Evolutionary conservation across 169 alveolate species (phyloP).

Genomic region (Plasmodium yoelii): DNA sequence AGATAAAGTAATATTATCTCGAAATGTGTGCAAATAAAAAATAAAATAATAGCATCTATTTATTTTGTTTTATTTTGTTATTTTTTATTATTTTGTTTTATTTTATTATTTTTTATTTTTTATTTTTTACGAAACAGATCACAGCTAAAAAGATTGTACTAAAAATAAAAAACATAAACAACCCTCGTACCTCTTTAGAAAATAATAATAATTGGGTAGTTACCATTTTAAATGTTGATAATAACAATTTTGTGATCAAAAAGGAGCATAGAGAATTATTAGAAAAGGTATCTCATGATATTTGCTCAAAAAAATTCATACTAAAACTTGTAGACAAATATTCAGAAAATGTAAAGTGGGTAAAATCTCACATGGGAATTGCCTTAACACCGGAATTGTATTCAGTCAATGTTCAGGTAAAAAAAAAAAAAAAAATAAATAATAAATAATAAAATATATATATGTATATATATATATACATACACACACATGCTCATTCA

Average conservation of each 20-base stretch:
- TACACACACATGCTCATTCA: too few relatives aligned
- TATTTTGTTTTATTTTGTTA: too few relatives aligned
- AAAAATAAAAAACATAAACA: slow-evolving; percentile 23
- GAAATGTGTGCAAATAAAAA: background rate
- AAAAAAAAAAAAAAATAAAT: background rate
- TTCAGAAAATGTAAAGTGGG: slow-evolving; percentile 26
- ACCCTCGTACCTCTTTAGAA: slow-evolving; percentile 24
- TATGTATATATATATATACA: background rate
- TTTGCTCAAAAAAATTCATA: slow-evolving; percentile 56
- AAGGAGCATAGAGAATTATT: slow-evolving; percentile 30
- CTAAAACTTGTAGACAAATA: slow-evolving; percentile 20
- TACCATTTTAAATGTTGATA: slow-evolving; percentile 17
- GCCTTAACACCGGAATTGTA: slow-evolving; percentile 26
- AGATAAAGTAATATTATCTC: slow-evolving; percentile 5
- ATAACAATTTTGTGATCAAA: background rate
- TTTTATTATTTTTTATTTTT: too few relatives aligned
- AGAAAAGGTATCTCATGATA: slow-evolving; percentile 52
- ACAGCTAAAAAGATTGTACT: background rate
- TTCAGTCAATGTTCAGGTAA: slow-evolving; percentile 31
- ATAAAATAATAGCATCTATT: too few relatives aligned
- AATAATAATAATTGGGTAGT: slow-evolving; percentile 44
- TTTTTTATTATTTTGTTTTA: too few relatives aligned
- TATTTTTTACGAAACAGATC: background rate
- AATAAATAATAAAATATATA: too few relatives aligned
- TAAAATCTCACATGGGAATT: slow-evolving; percentile 24